Conservation (phyloP, 2,329 filamentous ascomycete genomes). For the Talaromyces piceae region DNA sequence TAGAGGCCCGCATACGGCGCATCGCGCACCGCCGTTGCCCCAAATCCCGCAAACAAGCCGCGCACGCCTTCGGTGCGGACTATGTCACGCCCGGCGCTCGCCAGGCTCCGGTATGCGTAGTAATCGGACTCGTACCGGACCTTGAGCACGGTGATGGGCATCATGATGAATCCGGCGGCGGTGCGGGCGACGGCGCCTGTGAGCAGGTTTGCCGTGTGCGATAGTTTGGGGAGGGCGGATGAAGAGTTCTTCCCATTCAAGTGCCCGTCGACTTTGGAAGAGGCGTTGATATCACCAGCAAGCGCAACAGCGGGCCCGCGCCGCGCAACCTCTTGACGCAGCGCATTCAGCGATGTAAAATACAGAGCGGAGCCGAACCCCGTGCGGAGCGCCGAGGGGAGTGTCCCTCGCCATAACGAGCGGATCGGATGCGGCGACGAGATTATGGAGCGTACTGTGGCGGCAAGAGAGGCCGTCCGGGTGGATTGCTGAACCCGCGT, state of each 20-base stretch:
- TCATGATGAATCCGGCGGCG: constrained; percentile 80
- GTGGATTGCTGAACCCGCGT: constrained; percentile 88
- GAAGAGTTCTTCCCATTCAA: too few relatives aligned
- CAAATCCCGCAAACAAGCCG: constrained; percentile 90
- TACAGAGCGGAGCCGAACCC: constrained; percentile 91
- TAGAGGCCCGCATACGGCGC: constrained; percentile 96
- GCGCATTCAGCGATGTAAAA: constrained; percentile 77
- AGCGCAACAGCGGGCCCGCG: constrained; percentile 35
- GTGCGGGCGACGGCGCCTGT: constrained; percentile 80
- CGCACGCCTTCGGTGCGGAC: constrained; percentile 62
- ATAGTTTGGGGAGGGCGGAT: constrained; percentile 72
- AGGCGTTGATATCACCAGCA: neutral
- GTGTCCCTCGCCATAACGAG: constrained; percentile 83
- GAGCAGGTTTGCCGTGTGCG: constrained; percentile 74
- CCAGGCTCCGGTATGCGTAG: constrained; percentile 73
- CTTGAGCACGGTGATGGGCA: constrained; percentile 94
- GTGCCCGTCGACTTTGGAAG: too few relatives aligned
- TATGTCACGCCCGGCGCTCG: constrained; percentile 67
- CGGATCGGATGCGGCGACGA: constrained; percentile 58
- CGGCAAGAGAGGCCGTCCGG: constrained; percentile 55
- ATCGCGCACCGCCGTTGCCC: constrained; percentile 85
- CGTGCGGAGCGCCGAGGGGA: constrained; percentile 87
- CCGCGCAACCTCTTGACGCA: constrained; percentile 60
- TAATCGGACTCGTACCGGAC: constrained; percentile 87
- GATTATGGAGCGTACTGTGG: constrained; percentile 63